Evolutionary conservation across 2,329 filamentous ascomycete species (phyloP), one percentile per base, ranked within the genome.

Genomic region (Pestalotiopsis sp.): DNA sequence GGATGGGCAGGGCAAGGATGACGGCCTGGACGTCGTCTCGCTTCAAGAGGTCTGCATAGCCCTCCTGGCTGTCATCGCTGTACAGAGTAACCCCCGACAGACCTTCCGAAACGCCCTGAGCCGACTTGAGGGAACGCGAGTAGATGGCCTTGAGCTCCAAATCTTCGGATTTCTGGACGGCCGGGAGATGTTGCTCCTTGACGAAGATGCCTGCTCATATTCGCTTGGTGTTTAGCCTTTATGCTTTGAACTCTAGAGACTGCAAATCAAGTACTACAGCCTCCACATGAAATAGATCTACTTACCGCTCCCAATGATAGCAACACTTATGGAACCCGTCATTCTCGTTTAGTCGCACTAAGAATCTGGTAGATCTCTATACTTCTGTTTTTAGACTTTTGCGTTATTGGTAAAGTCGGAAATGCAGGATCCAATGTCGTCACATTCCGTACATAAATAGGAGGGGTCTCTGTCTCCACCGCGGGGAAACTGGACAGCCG

Each of bases 121-220:
- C 86, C 1, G 86, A 87, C 52, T 81, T 80, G 39, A 83, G 78
- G 3, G 84, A 85, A 64, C 87, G 85, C 9, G 86, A 88, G 78
- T 88, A 91, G 64, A 88, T 79, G 11, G 86, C 86, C 78, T 87
- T 88, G 62, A 90, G 79, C 3, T 79, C 76, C 31, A 89, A 77
- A 3, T 74, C 70, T 3, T 81, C 74, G 63, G 81, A 82, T 14
- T 82, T 82, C 71, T 84, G 79, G 65, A 88, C 82, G 5, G 87
- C 87, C 4, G 87, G 87, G 38, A 88, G 78, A 72, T 88, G 87
- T 71, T 87, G 80, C 76, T 87, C 85, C 71, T 82, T 83, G 64
- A 84, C 84, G 72, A 89, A 89, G 74, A 89, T 87, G 67, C 87
- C 87, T 62, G 52, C 13, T 59, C 17, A 23, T 25, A 31, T 4